Percentiles rank a stretch among this genome's conserved stretches.
phyloP scores from a whole-genome alignment of 2,329 filamentous ascomycete genomes.

The Paecilomyces variotii region DNA sequence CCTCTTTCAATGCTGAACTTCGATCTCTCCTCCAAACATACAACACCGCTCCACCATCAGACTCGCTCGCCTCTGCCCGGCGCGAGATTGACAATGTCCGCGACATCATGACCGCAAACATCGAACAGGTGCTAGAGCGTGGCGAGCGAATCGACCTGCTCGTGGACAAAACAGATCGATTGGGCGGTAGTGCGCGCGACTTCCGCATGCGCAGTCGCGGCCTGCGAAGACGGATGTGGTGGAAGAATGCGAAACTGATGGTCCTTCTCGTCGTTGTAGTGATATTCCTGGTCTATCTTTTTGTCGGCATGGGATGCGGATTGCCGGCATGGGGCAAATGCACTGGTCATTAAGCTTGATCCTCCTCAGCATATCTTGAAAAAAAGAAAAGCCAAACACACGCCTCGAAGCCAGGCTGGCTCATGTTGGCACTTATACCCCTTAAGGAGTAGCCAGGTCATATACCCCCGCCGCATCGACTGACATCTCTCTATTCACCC shows the following conservation, averaged over 20 bases:
- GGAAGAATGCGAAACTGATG: constrained; percentile 98
- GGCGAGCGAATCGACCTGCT: constrained; percentile 89
- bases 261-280: constrained; percentile 63
- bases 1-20: constrained; percentile 73
- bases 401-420: not conserved
- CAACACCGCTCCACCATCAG: constrained; percentile 68
- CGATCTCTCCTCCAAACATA: constrained; percentile 74
- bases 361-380: no score
- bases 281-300: constrained; percentile 61
- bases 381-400: not conserved
- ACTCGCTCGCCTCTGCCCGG: constrained; percentile 76
- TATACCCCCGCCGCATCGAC: not conserved
- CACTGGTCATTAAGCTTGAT: constrained; percentile 19
- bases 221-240: constrained; percentile 93
- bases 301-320: constrained; percentile 65
- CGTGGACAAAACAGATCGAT: constrained; percentile 90
- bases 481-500: not conserved
- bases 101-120: constrained; percentile 93
- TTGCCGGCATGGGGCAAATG: constrained; percentile 49
- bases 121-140: constrained; percentile 78
- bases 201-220: constrained; percentile 83
- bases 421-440: not conserved
- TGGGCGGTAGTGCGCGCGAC: constrained; percentile 81
- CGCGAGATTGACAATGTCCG: constrained; percentile 86
- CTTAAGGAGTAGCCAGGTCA: not conserved